phyloP scores from a whole-genome alignment of 2,329 filamentous ascomycete genomes.

The Orbilia brochopaga region DNA sequence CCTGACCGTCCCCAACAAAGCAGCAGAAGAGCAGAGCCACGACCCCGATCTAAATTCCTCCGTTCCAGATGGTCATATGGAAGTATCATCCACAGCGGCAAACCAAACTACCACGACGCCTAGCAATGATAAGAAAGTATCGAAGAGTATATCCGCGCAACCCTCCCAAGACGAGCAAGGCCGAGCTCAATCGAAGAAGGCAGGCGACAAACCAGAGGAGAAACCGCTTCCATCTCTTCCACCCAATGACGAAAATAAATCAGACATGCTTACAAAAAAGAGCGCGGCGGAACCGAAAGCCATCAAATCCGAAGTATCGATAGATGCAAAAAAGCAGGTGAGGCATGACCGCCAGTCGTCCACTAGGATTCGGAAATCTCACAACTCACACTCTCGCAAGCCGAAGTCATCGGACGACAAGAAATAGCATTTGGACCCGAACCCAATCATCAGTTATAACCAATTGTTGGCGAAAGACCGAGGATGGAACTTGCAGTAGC shows the following conservation, averaged over 20 bases:
- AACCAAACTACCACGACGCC: not conserved
- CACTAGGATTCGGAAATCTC: not conserved
- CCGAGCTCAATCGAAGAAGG: not conserved
- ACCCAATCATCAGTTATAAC: not conserved
- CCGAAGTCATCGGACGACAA: not conserved
- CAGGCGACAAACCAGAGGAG: not conserved
- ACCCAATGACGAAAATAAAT: not conserved
- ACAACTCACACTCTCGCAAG: not conserved
- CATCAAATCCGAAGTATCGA: not conserved
- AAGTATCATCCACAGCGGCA: conserved; percentile 6
- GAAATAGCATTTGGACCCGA: not conserved
- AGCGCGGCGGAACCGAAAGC: not conserved
- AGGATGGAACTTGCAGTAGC: not conserved
- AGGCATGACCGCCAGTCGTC: not conserved
- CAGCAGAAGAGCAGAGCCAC: conserved; percentile 2
- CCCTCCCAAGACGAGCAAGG: not conserved
- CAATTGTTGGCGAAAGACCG: not conserved
- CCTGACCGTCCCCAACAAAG: conserved; percentile 21
- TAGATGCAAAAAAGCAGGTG: not conserved
- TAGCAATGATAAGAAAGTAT: not conserved
- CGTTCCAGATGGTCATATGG: not conserved
- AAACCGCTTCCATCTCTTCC: not conserved
- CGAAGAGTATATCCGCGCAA: not conserved
- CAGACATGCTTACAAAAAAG: not conserved
- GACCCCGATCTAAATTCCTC: conserved; percentile 3